These are phyloP conservation scores for Euclidium syriacum DNA, from an alignment of 345 rosid species.

Conservation along the genomic window DNA sequence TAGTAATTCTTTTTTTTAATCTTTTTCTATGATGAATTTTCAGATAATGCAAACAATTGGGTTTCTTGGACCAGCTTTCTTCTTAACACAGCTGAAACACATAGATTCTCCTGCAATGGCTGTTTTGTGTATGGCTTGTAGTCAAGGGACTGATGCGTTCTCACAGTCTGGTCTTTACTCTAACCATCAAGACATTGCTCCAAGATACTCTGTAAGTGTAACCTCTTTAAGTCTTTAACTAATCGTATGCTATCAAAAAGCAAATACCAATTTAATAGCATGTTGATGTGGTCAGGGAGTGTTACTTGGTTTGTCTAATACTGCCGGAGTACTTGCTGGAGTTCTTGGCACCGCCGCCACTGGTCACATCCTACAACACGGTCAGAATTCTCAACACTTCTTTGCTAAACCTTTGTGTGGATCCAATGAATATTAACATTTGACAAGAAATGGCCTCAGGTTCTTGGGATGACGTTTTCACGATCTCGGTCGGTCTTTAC, in stretches of 20 bases:
- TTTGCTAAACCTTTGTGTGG: background rate
- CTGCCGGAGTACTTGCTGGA: slow-evolving; percentile 94
- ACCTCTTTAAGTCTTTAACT: background rate
- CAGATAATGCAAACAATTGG: slow-evolving; percentile 98
- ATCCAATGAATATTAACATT: background rate
- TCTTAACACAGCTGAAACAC: slow-evolving; percentile 90
- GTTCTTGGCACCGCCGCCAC: slow-evolving; percentile 95
- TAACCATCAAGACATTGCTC: slow-evolving; percentile 95
- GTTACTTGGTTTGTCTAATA: slow-evolving; percentile 84
- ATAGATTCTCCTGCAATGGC: slow-evolving; percentile 79
- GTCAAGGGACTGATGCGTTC: slow-evolving; percentile 97
- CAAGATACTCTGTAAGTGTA: slow-evolving; percentile 83
- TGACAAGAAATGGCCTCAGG: slow-evolving; percentile 39
- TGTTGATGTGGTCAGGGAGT: slow-evolving; percentile 53
- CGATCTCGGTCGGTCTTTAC: slow-evolving; percentile 84
- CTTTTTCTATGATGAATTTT: background rate
- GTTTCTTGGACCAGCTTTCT: slow-evolving; percentile 96
- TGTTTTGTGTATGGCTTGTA: slow-evolving; percentile 56
- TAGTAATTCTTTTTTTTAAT: background rate
- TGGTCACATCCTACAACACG: slow-evolving; percentile 88
- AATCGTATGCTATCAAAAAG: background rate
- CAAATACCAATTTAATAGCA: background rate
- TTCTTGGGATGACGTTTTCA: slow-evolving; percentile 92
- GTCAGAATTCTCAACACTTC: slow-evolving; percentile 31
- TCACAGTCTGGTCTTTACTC: slow-evolving; percentile 94